Evolutionary conservation across 768 basidiomycete species (phyloP).

Genomic region (Dioszegia hungarica): DNA sequence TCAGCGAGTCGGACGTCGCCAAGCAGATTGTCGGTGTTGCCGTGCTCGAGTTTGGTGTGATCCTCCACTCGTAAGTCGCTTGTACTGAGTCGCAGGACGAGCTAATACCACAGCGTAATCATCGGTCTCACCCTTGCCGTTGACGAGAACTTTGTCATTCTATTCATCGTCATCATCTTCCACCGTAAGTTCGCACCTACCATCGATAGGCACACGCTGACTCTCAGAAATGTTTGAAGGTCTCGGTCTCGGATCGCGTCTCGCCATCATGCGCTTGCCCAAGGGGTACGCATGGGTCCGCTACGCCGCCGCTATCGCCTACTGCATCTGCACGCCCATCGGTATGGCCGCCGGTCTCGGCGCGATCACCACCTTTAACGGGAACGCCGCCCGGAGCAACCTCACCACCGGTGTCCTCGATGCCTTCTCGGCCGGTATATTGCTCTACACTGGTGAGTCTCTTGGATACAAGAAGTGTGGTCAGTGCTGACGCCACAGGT

Average conservation of each 20-base stretch:
- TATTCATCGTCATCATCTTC: constrained; percentile 87
- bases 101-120: constrained; percentile 56
- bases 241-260: constrained; percentile 81
- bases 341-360: constrained; percentile 74
- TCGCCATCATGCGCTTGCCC: constrained; percentile 64
- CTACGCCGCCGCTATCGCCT: constrained; percentile 38
- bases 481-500: constrained; percentile 10
- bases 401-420: constrained; percentile 84
- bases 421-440: constrained; percentile 76
- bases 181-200: constrained; percentile 64
- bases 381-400: constrained; percentile 65
- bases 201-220: background rate
- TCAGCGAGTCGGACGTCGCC: constrained; percentile 31
- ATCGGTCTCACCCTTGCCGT: constrained; percentile 92
- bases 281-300: constrained; percentile 25
- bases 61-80: constrained; percentile 65
- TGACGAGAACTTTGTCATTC: constrained; percentile 67
- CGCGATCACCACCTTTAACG: constrained; percentile 68
- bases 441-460: constrained; percentile 54
- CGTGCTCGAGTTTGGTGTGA: constrained; percentile 89
- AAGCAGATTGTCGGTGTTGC: constrained; percentile 81
- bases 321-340: constrained; percentile 56
- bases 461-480: background rate
- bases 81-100: background rate
- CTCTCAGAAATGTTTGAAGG: constrained; percentile 86